phyloP scores from a whole-genome alignment of 176 grass and related monocot genomes.

The Oryza brachyantha region DNA sequence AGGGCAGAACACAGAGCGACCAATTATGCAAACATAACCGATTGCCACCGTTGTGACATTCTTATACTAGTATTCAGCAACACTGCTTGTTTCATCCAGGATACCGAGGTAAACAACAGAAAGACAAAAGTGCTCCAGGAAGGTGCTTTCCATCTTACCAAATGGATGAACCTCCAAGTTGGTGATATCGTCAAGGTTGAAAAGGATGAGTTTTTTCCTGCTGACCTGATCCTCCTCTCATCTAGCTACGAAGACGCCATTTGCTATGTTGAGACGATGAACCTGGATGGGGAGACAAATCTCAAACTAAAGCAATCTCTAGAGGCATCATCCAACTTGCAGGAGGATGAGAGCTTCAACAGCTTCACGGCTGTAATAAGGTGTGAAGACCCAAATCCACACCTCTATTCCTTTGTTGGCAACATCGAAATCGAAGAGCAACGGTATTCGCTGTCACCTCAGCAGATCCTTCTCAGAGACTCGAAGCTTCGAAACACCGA shows the following conservation, averaged over 20 bases:
- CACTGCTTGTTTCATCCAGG: constrained; percentile 36
- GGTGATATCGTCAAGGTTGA: constrained; percentile 78
- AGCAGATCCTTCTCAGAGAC: constrained; percentile 91
- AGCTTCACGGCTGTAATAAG: constrained; percentile 38
- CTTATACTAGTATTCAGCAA: background rate
- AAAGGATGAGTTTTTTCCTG: constrained; percentile 90
- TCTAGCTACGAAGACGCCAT: constrained; percentile 85
- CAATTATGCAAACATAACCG: background rate
- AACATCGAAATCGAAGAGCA: constrained; percentile 52
- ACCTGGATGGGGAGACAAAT: constrained; percentile 95
- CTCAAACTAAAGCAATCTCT: constrained; percentile 88
- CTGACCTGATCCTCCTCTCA: constrained; percentile 79
- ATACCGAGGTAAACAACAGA: constrained; percentile 73
- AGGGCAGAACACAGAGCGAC: background rate
- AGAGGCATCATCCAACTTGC: constrained; percentile 42
- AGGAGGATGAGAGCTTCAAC: constrained; percentile 38
- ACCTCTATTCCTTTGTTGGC: constrained; percentile 82
- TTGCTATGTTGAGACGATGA: constrained; percentile 97
- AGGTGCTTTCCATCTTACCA: constrained; percentile 43
- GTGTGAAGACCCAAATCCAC: constrained; percentile 88
- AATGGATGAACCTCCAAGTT: constrained; percentile 67
- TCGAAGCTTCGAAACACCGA: constrained; percentile 91
- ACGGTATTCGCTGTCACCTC: constrained; percentile 54
- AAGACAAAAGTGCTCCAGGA: constrained; percentile 34
- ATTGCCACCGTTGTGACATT: background rate